Evolutionary conservation across 257 asterid genomes (phyloP).

Genomic region (Verbena officinalis): DNA sequence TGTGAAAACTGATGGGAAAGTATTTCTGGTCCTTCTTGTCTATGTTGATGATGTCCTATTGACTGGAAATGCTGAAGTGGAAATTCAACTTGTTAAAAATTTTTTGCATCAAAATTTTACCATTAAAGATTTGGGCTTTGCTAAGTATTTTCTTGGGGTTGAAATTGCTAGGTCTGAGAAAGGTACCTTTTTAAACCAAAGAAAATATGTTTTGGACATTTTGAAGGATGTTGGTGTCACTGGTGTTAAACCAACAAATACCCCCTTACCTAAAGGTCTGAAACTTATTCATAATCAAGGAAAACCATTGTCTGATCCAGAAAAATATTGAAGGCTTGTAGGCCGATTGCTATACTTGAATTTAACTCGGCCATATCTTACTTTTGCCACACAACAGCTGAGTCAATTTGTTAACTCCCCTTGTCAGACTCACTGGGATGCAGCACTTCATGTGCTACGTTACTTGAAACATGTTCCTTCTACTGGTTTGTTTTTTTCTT

Average conservation of each 20-base stretch:
- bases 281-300: not conserved
- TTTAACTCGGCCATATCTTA: not conserved
- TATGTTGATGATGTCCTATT: conserved; percentile 9
- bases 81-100: not conserved
- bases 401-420: not conserved
- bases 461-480: not conserved
- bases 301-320: not conserved
- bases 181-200: too few species aligned
- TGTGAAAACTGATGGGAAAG: not conserved
- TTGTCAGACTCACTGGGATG: not conserved
- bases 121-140: too few species aligned
- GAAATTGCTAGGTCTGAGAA: too few species aligned
- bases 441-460: not conserved
- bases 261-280: not conserved
- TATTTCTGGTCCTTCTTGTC: not conserved
- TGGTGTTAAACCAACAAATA: not conserved
- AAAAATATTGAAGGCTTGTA: not conserved
- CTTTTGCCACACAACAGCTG: not conserved
- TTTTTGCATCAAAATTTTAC: not conserved
- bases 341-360: not conserved
- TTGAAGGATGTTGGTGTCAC: not conserved
- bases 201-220: too few species aligned
- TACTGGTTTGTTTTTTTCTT: not conserved
- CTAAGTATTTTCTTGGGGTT: too few species aligned
- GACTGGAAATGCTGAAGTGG: not conserved